These are phyloP conservation scores for Exidia glandulosa DNA, from an alignment of 768 basidiomycete genomes.

Conservation along the genomic window DNA sequence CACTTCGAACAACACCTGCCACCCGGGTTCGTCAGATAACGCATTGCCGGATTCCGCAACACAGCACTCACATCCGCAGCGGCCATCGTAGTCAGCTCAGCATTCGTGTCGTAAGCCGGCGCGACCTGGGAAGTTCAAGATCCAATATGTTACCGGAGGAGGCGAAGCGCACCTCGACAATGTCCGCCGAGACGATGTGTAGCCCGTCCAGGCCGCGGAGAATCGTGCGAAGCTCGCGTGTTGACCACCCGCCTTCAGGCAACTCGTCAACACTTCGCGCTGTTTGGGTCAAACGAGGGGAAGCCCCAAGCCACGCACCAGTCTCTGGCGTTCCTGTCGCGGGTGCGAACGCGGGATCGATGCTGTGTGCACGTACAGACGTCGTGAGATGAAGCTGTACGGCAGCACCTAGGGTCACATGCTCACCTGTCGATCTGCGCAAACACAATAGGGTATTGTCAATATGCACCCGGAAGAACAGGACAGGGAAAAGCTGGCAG, in stretches of 20 bases:
- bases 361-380: constrained; percentile 27
- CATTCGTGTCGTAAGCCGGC: constrained; percentile 66
- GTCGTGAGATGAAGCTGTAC: neutral
- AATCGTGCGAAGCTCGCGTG: constrained; percentile 69
- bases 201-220: constrained; percentile 66
- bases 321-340: constrained; percentile 81
- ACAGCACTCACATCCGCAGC: constrained; percentile 43
- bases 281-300: neutral
- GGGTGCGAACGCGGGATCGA: constrained; percentile 74
- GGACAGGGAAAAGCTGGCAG: neutral
- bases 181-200: constrained; percentile 67
- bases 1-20: constrained; percentile 67
- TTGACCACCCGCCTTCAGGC: constrained; percentile 51
- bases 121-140: constrained; percentile 19
- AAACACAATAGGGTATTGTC: too few relatives aligned
- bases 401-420: constrained; percentile 2
- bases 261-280: too few relatives aligned
- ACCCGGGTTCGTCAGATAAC: too few relatives aligned
- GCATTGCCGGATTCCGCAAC: too few relatives aligned
- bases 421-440: neutral
- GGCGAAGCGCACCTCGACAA: constrained; percentile 51
- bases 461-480: constrained; percentile 1
- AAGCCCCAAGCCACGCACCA: constrained; percentile 22
- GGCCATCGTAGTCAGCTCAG: constrained; percentile 52
- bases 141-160: neutral